Percentiles rank a stretch among this genome's conserved stretches.
Evolutionary conservation across 257 asterid species (phyloP).

Genomic region (Capsicum pubescens): DNA sequence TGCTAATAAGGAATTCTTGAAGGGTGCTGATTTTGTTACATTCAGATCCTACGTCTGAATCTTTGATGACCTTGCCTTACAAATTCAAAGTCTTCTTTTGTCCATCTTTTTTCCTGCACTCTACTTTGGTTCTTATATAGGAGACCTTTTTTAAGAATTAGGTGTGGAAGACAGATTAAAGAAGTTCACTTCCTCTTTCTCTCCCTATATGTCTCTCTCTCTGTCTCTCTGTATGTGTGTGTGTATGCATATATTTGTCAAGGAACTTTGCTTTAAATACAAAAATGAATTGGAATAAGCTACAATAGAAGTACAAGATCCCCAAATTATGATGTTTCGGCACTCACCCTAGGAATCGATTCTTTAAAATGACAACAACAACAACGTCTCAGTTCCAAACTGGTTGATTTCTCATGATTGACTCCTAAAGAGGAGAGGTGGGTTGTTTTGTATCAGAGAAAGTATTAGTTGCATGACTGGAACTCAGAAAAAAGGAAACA

Average conservation of each 20-base stretch:
- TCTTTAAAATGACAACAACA: not conserved
- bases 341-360: not conserved
- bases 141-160: not conserved
- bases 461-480: not conserved
- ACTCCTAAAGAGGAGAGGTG: not conserved
- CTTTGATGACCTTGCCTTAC: not conserved
- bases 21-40: not conserved
- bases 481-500: not conserved
- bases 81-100: not conserved
- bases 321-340: not conserved
- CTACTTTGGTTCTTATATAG: not conserved
- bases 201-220: not conserved
- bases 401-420: not conserved
- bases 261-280: not conserved
- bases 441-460: not conserved
- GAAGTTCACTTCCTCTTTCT: not conserved
- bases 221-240: not conserved
- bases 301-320: not conserved
- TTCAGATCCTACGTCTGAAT: not conserved
- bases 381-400: not conserved
- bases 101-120: not conserved
- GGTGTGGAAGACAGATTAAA: not conserved
- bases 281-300: not conserved
- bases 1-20: constrained; percentile 11
- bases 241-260: not conserved